These are phyloP conservation scores for Clitocybe nebularis DNA, from an alignment of 1,284 basidiomycete species.

Conservation along the genomic window DNA sequence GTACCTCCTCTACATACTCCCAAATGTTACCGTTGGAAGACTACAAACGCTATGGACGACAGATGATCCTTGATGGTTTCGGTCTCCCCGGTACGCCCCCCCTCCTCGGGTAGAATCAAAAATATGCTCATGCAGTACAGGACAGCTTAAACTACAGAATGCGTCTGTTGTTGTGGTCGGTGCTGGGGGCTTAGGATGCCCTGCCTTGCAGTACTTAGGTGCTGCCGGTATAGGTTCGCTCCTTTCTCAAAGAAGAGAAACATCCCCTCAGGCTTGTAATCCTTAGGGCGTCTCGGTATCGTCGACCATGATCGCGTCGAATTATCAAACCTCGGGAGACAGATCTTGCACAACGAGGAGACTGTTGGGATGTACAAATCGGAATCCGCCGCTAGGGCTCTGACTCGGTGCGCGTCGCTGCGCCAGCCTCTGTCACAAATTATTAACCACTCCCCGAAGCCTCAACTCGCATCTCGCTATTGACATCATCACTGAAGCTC, in stretches of 20 bases:
- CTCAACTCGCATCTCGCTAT: slow-evolving; percentile 67
- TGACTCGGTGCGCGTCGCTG: slow-evolving; percentile 49
- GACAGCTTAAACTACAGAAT: slow-evolving; percentile 76
- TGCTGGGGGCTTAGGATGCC: slow-evolving; percentile 95
- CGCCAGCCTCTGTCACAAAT: slow-evolving; percentile 4
- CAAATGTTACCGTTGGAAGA: slow-evolving; percentile 64
- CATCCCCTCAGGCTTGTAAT: too few relatives aligned
- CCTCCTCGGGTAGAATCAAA: background rate
- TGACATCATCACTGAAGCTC: slow-evolving; percentile 46
- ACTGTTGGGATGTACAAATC: slow-evolving; percentile 84
- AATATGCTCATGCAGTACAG: slow-evolving; percentile 36
- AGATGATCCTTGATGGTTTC: slow-evolving; percentile 93
- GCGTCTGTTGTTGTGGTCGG: slow-evolving; percentile 88
- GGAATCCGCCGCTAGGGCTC: slow-evolving; percentile 70
- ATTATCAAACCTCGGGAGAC: slow-evolving; percentile 90
- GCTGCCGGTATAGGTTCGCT: slow-evolving; percentile 85
- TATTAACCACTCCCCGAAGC: slow-evolving; percentile 33
- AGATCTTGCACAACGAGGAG: slow-evolving; percentile 84
- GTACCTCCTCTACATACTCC: too few relatives aligned
- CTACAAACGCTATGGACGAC: slow-evolving; percentile 90
- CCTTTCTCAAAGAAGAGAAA: slow-evolving; percentile 1
- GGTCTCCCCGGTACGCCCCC: slow-evolving; percentile 67
- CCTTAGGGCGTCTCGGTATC: slow-evolving; percentile 75
- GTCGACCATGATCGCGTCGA: slow-evolving; percentile 92
- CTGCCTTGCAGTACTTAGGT: slow-evolving; percentile 90